A percentile compares a stretch with the other conserved stretches of the same genome.
phyloP scores from a whole-genome alignment of 164 flowering plant genomes.

The Sedum album region DNA sequence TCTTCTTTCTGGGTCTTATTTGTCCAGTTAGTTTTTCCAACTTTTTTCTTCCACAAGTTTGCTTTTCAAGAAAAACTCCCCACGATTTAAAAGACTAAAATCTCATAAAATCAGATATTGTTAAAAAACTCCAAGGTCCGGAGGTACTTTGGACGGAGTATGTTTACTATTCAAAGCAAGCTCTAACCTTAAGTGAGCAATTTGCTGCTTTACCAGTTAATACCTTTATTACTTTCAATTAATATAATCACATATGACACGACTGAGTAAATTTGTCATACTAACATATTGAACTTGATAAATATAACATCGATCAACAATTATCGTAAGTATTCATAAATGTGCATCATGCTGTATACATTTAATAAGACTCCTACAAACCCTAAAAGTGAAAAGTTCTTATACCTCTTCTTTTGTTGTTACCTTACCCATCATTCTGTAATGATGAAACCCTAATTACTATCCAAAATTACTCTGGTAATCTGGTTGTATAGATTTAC shows the following conservation, averaged over 20 bases:
- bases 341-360: not conserved
- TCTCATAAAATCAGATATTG: not conserved
- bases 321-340: not conserved
- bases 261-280: not conserved
- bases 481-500: not conserved
- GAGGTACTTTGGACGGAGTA: not conserved
- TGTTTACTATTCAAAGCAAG: not conserved
- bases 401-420: not conserved
- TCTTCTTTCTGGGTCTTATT: not conserved
- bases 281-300: not conserved
- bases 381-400: constrained; percentile 1
- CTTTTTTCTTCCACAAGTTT: not conserved
- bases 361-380: not conserved
- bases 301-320: not conserved
- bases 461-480: no score
- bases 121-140: not conserved
- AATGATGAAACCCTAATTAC: constrained; percentile 6
- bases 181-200: constrained; percentile 1
- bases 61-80: not conserved
- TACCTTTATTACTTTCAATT: not conserved
- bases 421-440: not conserved
- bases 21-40: not conserved
- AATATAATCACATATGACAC: not conserved
- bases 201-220: not conserved
- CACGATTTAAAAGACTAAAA: no score